These are phyloP conservation scores for Boletellus deceptivus DNA, from an alignment of 1,284 basidiomycete genomes.

Conservation along the genomic window DNA sequence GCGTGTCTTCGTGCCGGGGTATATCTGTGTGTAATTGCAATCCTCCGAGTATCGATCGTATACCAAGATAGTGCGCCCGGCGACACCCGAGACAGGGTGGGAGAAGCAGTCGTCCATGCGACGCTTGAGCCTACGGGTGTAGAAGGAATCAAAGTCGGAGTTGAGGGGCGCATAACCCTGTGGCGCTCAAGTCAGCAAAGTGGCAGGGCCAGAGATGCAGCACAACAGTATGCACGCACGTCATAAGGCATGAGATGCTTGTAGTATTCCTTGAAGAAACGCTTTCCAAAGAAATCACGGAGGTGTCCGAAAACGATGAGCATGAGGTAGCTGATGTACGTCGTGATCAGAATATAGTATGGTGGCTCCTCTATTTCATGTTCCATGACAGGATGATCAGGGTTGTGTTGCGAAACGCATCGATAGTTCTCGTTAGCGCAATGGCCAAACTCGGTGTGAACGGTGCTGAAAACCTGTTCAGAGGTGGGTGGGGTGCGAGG, in stretches of 20 bases:
- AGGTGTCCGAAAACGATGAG: conserved; percentile 90
- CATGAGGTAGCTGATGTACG: conserved; percentile 88
- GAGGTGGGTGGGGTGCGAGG: conserved; percentile 69
- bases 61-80: conserved; percentile 88
- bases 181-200: conserved; percentile 7
- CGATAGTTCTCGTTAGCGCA: conserved; percentile 73
- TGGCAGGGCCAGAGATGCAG: not conserved
- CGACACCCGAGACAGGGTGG: conserved; percentile 91
- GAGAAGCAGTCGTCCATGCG: conserved; percentile 97
- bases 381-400: conserved; percentile 47
- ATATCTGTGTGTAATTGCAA: conserved; percentile 77
- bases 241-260: conserved; percentile 79
- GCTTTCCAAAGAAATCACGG: conserved; percentile 94
- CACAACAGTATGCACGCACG: conserved; percentile 48
- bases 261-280: conserved; percentile 71
- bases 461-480: conserved; percentile 68
- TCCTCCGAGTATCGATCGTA: conserved; percentile 86
- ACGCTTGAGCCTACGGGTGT: conserved; percentile 91
- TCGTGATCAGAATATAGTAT: conserved; percentile 89
- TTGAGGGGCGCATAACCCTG: conserved; percentile 96
- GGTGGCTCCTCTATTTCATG: conserved; percentile 78
- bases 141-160: conserved; percentile 99
- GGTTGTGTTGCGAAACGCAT: conserved; percentile 61
- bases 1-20: conserved; percentile 82
- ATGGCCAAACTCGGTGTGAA: conserved; percentile 86